A percentile compares a stretch with the other conserved stretches of the same genome.
phyloP scores from a whole-genome alignment of 306 rosid genomes.

The Cucumis melo region DNA sequence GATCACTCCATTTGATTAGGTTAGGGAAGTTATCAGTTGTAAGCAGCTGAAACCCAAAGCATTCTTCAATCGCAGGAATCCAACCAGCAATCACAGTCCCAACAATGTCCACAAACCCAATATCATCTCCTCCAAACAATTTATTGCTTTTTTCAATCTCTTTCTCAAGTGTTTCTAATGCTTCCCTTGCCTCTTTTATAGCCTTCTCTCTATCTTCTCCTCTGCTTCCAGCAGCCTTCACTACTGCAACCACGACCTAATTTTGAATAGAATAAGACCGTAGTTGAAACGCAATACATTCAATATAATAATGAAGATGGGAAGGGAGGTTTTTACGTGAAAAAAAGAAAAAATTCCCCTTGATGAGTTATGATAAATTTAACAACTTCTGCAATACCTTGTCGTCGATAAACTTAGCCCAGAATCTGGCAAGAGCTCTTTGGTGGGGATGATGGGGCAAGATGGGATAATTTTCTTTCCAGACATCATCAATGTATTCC shows the following conservation, averaged over 20 bases:
- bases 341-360: no score
- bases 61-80: no score
- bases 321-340: no score
- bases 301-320: no score
- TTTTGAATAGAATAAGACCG: no score
- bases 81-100: no score
- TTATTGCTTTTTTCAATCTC: conserved; percentile 29
- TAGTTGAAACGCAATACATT: no score
- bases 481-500: neutral
- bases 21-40: neutral
- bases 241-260: neutral
- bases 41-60: conserved; percentile 8
- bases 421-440: conserved; percentile 22
- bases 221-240: conserved; percentile 8
- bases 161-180: conserved; percentile 30
- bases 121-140: conserved; percentile 40
- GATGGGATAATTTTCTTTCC: conserved; percentile 8
- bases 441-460: conserved; percentile 30
- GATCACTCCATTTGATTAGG: no score
- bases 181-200: conserved; percentile 18
- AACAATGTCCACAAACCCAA: conserved; percentile 28
- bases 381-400: neutral
- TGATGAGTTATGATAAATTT: no score
- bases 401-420: neutral
- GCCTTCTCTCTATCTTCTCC: conserved; percentile 22